Evolutionary conservation across 2,329 filamentous ascomycete genomes (phyloP).

Genomic region (Aspergillus fumigatiaffinis): DNA sequence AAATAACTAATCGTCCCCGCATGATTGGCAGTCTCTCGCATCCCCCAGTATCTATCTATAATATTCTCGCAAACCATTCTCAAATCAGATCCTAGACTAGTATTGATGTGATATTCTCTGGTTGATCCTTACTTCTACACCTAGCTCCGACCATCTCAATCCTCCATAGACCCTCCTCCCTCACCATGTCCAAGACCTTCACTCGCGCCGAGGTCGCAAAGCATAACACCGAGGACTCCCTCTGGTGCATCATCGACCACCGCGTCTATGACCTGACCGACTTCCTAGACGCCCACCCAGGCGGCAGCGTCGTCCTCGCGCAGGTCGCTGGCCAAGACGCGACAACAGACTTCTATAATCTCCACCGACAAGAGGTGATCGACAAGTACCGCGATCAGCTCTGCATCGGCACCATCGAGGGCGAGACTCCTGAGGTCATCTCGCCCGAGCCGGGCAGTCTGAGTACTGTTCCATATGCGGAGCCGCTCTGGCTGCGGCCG

Average conservation of each 20-base stretch:
- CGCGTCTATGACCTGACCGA: constrained; percentile 83
- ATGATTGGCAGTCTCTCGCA: constrained; percentile 10
- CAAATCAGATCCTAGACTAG: neutral
- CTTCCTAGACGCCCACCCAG: constrained; percentile 80
- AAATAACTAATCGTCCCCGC: constrained; percentile 8
- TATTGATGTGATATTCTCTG: neutral
- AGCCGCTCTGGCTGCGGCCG: constrained; percentile 76
- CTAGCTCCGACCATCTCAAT: neutral
- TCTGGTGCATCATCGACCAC: constrained; percentile 83
- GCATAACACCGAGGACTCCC: constrained; percentile 69
- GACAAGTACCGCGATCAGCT: constrained; percentile 69
- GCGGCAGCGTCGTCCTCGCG: constrained; percentile 72
- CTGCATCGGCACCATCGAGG: constrained; percentile 69
- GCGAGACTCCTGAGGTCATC: constrained; percentile 71
- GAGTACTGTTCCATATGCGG: constrained; percentile 74
- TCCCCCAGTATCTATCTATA: neutral
- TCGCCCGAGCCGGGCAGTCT: constrained; percentile 67
- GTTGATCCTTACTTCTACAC: neutral
- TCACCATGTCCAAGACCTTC: constrained; percentile 27
- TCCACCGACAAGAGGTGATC: constrained; percentile 86
- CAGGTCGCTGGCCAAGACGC: constrained; percentile 81
- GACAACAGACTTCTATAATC: constrained; percentile 82
- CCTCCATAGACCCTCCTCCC: neutral
- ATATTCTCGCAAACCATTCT: neutral
- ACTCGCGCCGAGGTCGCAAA: constrained; percentile 63